A percentile compares a stretch with the other conserved stretches of the same genome.
These are phyloP conservation scores for Penicillium ucsense DNA, from an alignment of 495 filamentous ascomycete genomes.

Conservation along the genomic window DNA sequence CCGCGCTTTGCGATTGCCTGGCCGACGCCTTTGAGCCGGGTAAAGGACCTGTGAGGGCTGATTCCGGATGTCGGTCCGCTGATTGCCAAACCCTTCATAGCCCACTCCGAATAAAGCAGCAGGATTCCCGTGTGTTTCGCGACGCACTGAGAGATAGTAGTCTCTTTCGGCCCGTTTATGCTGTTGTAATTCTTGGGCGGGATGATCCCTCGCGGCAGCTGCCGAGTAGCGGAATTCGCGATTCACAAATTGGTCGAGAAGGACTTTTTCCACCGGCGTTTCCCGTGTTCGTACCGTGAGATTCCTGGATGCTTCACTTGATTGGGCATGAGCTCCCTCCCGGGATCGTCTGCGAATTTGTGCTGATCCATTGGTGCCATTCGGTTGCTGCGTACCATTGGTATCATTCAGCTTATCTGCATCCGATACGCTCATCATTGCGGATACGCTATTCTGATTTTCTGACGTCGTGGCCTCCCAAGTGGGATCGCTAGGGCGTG, in stretches of 20 bases:
- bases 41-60: slow-evolving; percentile 58
- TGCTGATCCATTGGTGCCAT: slow-evolving; percentile 33
- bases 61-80: slow-evolving; percentile 55
- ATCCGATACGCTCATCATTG: slow-evolving; percentile 44
- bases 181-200: slow-evolving; percentile 38
- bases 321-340: slow-evolving; percentile 41
- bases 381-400: slow-evolving; percentile 24
- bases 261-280: slow-evolving; percentile 41
- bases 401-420: slow-evolving; percentile 22
- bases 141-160: slow-evolving; percentile 39
- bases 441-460: slow-evolving; percentile 47
- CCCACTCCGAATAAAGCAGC: slow-evolving; percentile 65
- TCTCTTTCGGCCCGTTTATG: slow-evolving; percentile 46
- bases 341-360: slow-evolving; percentile 50
- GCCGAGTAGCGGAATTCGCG: slow-evolving; percentile 65
- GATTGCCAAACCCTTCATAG: slow-evolving; percentile 85
- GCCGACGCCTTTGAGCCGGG: slow-evolving; percentile 58
- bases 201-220: slow-evolving; percentile 31
- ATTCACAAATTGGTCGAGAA: slow-evolving; percentile 67
- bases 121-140: slow-evolving; percentile 44
- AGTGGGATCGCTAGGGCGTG: slow-evolving; percentile 21
- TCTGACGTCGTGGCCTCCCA: slow-evolving; percentile 40
- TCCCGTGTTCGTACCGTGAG: slow-evolving; percentile 28
- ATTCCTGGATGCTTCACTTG: slow-evolving; percentile 17
- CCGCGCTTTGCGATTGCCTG: slow-evolving; percentile 63